phyloP scores from a whole-genome alignment of 371 early-diverging fungal genomes.

The Lichtheimia ramosa region DNA sequence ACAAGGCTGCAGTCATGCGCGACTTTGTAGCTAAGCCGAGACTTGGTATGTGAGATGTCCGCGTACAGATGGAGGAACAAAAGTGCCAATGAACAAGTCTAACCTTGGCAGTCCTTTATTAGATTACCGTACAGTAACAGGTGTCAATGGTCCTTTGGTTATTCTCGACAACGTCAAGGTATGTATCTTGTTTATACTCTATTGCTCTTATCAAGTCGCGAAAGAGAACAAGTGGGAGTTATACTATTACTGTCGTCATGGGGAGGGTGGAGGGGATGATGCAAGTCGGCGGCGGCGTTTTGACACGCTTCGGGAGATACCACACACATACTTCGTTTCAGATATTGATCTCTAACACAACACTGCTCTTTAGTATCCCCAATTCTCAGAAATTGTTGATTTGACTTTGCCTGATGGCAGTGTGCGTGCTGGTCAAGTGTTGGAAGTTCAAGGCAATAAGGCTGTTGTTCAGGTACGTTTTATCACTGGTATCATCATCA shows the following conservation, averaged over 20 bases:
- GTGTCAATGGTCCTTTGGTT: conserved; percentile 99
- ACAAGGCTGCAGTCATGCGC: conserved; percentile 84
- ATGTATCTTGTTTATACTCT: conserved; percentile 16
- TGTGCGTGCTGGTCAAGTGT: conserved; percentile 97
- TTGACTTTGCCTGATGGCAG: conserved; percentile 98
- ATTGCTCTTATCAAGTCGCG: not conserved
- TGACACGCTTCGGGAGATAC: conserved; percentile 15
- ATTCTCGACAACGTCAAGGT: conserved; percentile 99
- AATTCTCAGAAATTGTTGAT: conserved; percentile 98
- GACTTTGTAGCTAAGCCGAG: conserved; percentile 90
- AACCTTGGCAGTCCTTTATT: conserved; percentile 27
- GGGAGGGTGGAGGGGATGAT: not conserved
- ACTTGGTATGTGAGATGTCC: conserved; percentile 65
- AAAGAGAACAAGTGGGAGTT: not conserved
- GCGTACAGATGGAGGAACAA: not conserved
- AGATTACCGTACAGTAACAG: conserved; percentile 99
- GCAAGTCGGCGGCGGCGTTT: conserved; percentile 5
- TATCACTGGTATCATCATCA: not conserved
- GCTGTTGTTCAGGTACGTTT: conserved; percentile 93
- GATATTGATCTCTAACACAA: not conserved
- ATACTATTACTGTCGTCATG: conserved; percentile 8
- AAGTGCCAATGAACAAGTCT: not conserved
- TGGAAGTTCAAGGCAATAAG: conserved; percentile 98
- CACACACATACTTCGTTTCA: no score
- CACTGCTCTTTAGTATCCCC: conserved; percentile 74